Evolutionary conservation across 2,329 filamentous ascomycete species (phyloP), one percentile per base, ranked within the genome.

Genomic region (Ambrosiella xylebori): DNA sequence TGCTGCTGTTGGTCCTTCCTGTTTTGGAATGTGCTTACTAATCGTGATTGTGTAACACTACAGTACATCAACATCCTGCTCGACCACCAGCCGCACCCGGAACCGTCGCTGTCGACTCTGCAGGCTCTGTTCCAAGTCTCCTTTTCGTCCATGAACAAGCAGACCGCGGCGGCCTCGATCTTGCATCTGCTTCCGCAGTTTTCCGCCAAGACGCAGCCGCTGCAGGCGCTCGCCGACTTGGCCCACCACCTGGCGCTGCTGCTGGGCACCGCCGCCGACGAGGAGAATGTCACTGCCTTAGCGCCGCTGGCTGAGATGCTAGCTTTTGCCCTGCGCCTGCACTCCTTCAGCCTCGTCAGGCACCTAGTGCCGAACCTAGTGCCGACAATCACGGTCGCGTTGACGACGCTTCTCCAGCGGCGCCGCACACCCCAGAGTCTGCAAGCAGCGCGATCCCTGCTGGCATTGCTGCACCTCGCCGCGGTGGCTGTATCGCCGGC

Each of bases 241-340:
- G 81, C 80, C 55, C 73, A 79, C 54, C 71, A 81, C 37, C 69
- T 89, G 17, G 74, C 87, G 54, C 73, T 76, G 13, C 68, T 91
- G 12, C 91, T 87, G 86, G 74, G 74, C 13, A 76, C 74, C 17
- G 89, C 86, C 65, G 70, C 83, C 6, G 71, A 77, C 9, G 85
- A 90, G 63, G 73, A 74, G 62, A 72, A 80, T 68, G 80, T 81
- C 64, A 71, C 73, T 9, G 84, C 86, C 0, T 73, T 89, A 45
- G 78, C 77, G 61, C 73, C 87, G 41, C 71, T 91, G 2, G 71
- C 85, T 19, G 77, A 83, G 19, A 71, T 87, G 39, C 65, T 88
- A 11, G 73, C 76, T 11, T 83, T 84, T 61, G 77, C 82, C 0
- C 70, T 89, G 3, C 76, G 80, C 51, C 72, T 80, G 3, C 78